These are phyloP conservation scores for Grosmannia serpens DNA, from an alignment of 2,329 filamentous ascomycete genomes.

Conservation along the genomic window DNA sequence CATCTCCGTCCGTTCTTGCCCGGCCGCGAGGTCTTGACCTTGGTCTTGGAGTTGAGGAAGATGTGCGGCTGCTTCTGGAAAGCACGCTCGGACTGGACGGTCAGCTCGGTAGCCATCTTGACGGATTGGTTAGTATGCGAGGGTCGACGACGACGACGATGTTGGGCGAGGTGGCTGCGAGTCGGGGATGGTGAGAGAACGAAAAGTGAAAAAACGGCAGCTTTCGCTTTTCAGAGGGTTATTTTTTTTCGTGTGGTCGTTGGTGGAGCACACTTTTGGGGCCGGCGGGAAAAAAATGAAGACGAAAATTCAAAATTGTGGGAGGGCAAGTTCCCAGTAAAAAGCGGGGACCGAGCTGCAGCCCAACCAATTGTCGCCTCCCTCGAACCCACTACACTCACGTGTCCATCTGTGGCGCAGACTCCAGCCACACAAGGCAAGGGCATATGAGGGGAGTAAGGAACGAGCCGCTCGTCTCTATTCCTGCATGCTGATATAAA, in stretches of 20 bases:
- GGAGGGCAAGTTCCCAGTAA: constrained; percentile 9
- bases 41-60: constrained; percentile 96
- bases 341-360: neutral
- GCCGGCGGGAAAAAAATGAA: constrained; percentile 7
- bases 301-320: constrained; percentile 10
- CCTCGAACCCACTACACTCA: neutral
- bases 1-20: constrained; percentile 87
- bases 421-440: neutral
- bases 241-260: constrained; percentile 14
- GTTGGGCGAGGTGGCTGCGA: constrained; percentile 2
- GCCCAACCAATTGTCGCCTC: neutral
- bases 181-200: neutral
- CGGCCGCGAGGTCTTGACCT: constrained; percentile 70
- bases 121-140: constrained; percentile 6
- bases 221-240: neutral
- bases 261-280: constrained; percentile 10
- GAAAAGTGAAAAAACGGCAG: constrained; percentile 1
- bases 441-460: too few relatives aligned
- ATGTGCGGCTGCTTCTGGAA: constrained; percentile 99
- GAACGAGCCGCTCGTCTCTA: too few relatives aligned
- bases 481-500: too few relatives aligned
- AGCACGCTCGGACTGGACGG: constrained; percentile 99
- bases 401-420: neutral
- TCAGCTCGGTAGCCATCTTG: constrained; percentile 92
- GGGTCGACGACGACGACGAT: neutral